These are phyloP conservation scores for Tulasnella calospora DNA, from an alignment of 768 basidiomycete species.

Conservation along the genomic window DNA sequence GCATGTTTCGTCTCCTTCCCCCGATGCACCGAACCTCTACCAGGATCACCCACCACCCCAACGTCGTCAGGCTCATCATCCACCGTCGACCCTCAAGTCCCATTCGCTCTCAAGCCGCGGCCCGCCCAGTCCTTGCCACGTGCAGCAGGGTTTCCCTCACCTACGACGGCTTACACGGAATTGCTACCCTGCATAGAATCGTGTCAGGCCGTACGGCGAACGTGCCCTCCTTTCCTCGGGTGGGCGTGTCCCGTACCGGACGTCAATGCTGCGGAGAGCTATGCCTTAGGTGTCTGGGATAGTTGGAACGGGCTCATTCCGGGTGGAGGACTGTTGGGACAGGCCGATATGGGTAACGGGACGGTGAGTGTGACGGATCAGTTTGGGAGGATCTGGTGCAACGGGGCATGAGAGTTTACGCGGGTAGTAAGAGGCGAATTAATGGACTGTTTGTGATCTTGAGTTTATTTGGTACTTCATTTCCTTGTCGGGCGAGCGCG, in stretches of 20 bases:
- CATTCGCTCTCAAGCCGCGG: slow-evolving; percentile 13
- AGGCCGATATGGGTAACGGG: slow-evolving; percentile 15
- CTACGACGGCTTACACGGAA: slow-evolving; percentile 48
- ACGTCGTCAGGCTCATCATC: slow-evolving; percentile 28
- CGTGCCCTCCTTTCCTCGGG: slow-evolving; percentile 68
- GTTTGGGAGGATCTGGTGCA: slow-evolving; percentile 71
- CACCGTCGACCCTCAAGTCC: neutral
- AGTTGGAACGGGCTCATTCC: slow-evolving; percentile 45
- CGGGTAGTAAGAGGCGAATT: too few species aligned
- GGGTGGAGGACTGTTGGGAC: slow-evolving; percentile 38
- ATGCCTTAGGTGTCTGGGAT: slow-evolving; percentile 74
- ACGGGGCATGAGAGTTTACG: neutral
- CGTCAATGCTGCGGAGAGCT: slow-evolving; percentile 63
- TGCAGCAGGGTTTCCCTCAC: slow-evolving; percentile 52
- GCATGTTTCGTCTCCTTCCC: slow-evolving; percentile 69
- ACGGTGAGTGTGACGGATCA: slow-evolving; percentile 56
- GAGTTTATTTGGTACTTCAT: too few species aligned
- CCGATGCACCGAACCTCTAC: slow-evolving; percentile 57
- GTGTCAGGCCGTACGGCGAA: slow-evolving; percentile 65
- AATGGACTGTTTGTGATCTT: too few species aligned
- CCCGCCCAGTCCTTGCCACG: slow-evolving; percentile 30
- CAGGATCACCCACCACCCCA: neutral
- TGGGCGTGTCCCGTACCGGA: slow-evolving; percentile 59
- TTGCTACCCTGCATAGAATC: slow-evolving; percentile 76
- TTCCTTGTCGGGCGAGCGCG: too few species aligned